Percentiles rank a stretch among this genome's conserved stretches.
phyloP scores from a whole-genome alignment of 768 basidiomycete species.

The Boletus tylopilopsis region DNA sequence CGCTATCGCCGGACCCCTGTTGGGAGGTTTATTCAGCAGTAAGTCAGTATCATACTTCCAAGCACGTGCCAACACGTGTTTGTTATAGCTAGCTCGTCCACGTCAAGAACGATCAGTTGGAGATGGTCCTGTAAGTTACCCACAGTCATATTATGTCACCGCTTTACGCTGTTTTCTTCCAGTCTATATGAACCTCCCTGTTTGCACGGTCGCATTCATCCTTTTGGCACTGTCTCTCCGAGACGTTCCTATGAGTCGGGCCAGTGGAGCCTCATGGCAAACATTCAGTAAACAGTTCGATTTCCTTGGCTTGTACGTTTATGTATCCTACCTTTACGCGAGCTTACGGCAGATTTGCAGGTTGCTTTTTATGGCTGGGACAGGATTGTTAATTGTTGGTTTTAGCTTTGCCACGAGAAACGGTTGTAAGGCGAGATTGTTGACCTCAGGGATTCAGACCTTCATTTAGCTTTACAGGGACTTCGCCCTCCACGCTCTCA shows the following conservation, averaged over 20 bases:
- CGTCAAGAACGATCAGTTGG: constrained; percentile 49
- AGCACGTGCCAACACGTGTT: constrained; percentile 19
- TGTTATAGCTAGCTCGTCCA: constrained; percentile 25
- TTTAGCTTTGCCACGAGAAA: constrained; percentile 69
- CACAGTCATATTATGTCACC: constrained; percentile 8
- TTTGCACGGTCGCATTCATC: constrained; percentile 57
- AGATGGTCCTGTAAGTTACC: constrained; percentile 76
- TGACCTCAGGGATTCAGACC: constrained; percentile 1
- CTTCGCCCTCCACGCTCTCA: constrained; percentile 53
- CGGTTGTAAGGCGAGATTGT: constrained; percentile 55
- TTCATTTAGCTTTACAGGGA: constrained; percentile 47
- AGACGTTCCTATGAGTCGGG: constrained; percentile 43
- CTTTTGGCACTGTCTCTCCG: constrained; percentile 62
- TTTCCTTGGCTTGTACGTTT: constrained; percentile 71
- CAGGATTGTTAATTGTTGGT: constrained; percentile 70
- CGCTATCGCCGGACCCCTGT: constrained; percentile 74
- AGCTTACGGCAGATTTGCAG: constrained; percentile 37
- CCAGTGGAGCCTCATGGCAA: constrained; percentile 53
- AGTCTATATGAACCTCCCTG: constrained; percentile 84
- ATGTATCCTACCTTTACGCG: constrained; percentile 12
- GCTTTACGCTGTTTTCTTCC: constrained; percentile 14
- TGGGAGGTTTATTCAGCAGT: constrained; percentile 85
- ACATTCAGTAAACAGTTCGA: constrained; percentile 59
- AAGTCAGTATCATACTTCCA: constrained; percentile 25
- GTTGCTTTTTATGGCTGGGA: constrained; percentile 69